Percentiles rank a stretch among this genome's conserved stretches.
Conservation (phyloP, 2,329 filamentous ascomycete genomes). For the Stagonosporopsis chrysanthemi region DNA sequence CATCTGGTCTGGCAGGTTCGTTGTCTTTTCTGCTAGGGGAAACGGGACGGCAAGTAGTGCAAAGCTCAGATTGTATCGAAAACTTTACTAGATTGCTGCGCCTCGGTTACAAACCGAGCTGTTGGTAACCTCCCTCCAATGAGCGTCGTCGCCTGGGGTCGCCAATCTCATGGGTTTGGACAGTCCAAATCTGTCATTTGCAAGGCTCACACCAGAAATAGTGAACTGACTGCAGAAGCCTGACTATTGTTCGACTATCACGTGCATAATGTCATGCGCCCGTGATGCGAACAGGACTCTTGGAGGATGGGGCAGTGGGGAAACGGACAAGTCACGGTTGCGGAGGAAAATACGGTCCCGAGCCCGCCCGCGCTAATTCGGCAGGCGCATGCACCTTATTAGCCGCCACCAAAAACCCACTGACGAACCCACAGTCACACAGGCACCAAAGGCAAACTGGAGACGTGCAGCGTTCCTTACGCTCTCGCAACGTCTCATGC, state of each 20-base stretch:
- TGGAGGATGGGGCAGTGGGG: constrained; percentile 1
- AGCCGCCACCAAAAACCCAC: neutral
- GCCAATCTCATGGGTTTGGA: neutral
- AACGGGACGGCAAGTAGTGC: constrained; percentile 11
- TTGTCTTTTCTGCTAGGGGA: constrained; percentile 1
- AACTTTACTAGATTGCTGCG: constrained; percentile 1
- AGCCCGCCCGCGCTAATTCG: neutral
- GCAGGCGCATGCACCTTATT: neutral
- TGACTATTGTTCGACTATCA: neutral
- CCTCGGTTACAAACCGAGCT: constrained; percentile 7
- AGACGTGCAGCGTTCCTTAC: neutral
- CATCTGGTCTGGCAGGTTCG: neutral
- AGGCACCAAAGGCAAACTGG: neutral
- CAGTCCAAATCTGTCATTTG: neutral
- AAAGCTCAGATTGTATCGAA: neutral
- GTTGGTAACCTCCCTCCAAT: neutral
- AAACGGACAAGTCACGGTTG: neutral
- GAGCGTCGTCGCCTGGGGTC: neutral
- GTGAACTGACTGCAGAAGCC: neutral
- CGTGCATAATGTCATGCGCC: neutral
- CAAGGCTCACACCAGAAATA: neutral
- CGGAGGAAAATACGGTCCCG: neutral
- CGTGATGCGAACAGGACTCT: neutral
- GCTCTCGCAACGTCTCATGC: neutral
- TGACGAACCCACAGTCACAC: neutral